Evolutionary conservation across 208 protist genomes (phyloP).

Genomic region (Trypanosoma melophagium): DNA sequence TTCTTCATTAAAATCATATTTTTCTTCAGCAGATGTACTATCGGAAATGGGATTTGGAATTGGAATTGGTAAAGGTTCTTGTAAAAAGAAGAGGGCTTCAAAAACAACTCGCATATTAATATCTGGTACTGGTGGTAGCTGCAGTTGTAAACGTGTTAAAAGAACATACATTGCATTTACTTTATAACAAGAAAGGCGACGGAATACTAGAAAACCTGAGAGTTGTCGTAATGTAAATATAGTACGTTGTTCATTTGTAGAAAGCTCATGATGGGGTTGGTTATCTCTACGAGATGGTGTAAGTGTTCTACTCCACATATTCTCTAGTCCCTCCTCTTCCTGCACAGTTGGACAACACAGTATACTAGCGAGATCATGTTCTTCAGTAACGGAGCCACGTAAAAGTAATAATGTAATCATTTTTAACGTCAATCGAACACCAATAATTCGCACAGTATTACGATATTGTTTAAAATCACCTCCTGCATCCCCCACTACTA

Average conservation of each 20-base stretch:
- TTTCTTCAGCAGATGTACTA: background rate
- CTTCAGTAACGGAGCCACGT: background rate
- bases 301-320: background rate
- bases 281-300: background rate
- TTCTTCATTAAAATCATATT: background rate
- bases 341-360: background rate
- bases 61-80: background rate
- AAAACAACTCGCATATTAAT: conserved; percentile 10
- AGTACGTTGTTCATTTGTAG: conserved; percentile 3
- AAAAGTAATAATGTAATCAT: conserved; percentile 24
- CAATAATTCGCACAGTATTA: conserved; percentile 1
- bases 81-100: conserved; percentile 2
- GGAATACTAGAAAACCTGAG: conserved; percentile 11
- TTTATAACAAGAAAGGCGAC: conserved; percentile 10
- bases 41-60: background rate
- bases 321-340: conserved; percentile 10
- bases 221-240: conserved; percentile 13
- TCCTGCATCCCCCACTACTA: background rate
- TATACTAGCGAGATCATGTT: conserved; percentile 5
- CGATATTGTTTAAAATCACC: background rate
- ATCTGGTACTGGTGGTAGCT: background rate
- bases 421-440: conserved; percentile 16
- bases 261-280: background rate
- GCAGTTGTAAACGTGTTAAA: background rate
- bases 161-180: conserved; percentile 22